These are phyloP conservation scores for Gymnopilus dilepis DNA, from an alignment of 768 basidiomycete species.

Conservation along the genomic window DNA sequence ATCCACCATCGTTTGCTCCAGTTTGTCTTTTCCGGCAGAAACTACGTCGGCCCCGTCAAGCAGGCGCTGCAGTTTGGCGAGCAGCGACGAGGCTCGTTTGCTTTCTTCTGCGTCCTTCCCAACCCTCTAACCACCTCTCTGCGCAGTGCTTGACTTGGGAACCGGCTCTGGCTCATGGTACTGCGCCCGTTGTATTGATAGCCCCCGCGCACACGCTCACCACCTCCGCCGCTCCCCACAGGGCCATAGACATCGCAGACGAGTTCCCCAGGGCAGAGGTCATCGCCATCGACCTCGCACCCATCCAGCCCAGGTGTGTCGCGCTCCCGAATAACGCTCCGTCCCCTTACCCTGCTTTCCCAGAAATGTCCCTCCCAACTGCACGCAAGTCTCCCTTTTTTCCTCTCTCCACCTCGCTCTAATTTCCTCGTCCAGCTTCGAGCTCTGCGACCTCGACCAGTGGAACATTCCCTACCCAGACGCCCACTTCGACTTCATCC, in stretches of 20 bases:
- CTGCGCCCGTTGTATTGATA: conserved; percentile 16
- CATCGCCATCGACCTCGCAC: conserved; percentile 73
- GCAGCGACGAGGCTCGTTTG: conserved; percentile 45
- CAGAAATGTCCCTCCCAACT: conserved; percentile 71
- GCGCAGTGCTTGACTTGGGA: conserved; percentile 66
- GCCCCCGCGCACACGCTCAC: conserved; percentile 9
- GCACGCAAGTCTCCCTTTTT: conserved; percentile 58
- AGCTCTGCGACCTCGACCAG: conserved; percentile 71
- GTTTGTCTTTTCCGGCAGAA: conserved; percentile 66
- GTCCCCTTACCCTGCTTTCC: conserved; percentile 16
- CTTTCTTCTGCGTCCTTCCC: conserved; percentile 3
- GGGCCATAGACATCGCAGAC: conserved; percentile 78
- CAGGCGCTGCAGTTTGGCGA: conserved; percentile 58
- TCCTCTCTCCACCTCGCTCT: not conserved
- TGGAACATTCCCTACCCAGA: conserved; percentile 66
- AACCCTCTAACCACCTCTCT: conserved; percentile 20
- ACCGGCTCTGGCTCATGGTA: conserved; percentile 72
- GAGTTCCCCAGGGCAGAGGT: conserved; percentile 72
- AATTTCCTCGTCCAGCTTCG: conserved; percentile 52
- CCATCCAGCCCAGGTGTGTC: conserved; percentile 69
- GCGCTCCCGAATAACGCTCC: conserved; percentile 32
- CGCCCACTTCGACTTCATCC: conserved; percentile 68
- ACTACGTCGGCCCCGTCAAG: conserved; percentile 69
- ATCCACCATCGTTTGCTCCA: conserved; percentile 69
- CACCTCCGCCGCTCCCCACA: conserved; percentile 29